Conservation (phyloP, 108 stramenopile genomes). For the Skeletonema grethae region DNA sequence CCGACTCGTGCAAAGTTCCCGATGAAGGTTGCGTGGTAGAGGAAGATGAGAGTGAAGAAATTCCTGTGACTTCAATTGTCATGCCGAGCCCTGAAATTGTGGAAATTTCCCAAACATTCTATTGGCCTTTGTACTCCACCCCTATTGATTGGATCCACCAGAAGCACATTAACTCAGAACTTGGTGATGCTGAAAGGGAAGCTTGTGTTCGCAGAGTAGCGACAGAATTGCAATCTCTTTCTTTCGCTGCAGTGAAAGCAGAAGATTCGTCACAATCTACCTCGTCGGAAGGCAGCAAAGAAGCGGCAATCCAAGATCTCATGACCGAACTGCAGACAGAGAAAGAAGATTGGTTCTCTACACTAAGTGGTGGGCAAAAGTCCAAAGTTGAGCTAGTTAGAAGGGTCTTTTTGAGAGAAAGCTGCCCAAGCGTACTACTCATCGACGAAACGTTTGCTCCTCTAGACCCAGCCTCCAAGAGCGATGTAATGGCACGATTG, state of each 20-base stretch:
- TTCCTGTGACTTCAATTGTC: slow-evolving; percentile 65
- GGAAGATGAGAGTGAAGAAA: slow-evolving; percentile 32
- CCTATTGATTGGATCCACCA: slow-evolving; percentile 90
- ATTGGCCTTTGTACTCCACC: slow-evolving; percentile 82
- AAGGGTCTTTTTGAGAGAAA: slow-evolving; percentile 73
- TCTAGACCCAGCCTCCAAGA: slow-evolving; percentile 80
- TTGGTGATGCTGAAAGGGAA: slow-evolving; percentile 44
- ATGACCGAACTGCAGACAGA: slow-evolving; percentile 67
- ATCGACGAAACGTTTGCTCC: slow-evolving; percentile 92
- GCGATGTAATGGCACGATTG: slow-evolving; percentile 77
- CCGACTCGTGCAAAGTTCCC: slow-evolving; percentile 48
- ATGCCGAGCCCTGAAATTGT: slow-evolving; percentile 86
- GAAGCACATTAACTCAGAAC: slow-evolving; percentile 43
- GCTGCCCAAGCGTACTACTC: slow-evolving; percentile 75
- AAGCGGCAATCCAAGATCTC: slow-evolving; percentile 44
- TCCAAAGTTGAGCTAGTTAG: slow-evolving; percentile 86
- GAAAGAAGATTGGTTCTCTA: slow-evolving; percentile 90
- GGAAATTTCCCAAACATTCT: slow-evolving; percentile 86
- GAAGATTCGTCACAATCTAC: slow-evolving; percentile 14
- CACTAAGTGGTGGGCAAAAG: slow-evolving; percentile 87
- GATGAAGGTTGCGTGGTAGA: slow-evolving; percentile 55
- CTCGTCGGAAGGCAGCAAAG: slow-evolving; percentile 21
- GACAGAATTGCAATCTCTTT: slow-evolving; percentile 63
- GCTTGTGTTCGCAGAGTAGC: slow-evolving; percentile 52
- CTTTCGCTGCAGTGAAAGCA: slow-evolving; percentile 62